These are phyloP conservation scores for Trichoderma lentiforme DNA, from an alignment of 2,329 filamentous ascomycete genomes.

Conservation along the genomic window DNA sequence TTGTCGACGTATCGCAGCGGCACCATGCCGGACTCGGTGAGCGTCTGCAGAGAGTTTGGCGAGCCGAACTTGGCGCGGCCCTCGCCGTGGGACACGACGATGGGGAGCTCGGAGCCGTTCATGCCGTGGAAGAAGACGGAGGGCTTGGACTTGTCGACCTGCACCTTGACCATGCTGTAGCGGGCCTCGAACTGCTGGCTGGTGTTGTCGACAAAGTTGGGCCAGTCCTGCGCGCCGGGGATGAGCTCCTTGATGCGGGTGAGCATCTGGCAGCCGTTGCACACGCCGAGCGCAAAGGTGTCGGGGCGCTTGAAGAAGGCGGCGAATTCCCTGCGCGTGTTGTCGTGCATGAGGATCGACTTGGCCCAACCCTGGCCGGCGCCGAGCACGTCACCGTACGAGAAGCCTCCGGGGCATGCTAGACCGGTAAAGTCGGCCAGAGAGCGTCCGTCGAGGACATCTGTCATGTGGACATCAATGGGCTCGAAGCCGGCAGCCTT, in stretches of 20 bases:
- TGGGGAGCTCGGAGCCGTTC: constrained; percentile 75
- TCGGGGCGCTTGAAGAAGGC: constrained; percentile 82
- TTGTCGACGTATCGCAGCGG: constrained; percentile 86
- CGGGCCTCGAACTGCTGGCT: constrained; percentile 89
- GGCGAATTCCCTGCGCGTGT: constrained; percentile 72
- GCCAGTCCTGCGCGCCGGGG: constrained; percentile 80
- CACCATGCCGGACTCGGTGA: constrained; percentile 66
- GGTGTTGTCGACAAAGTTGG: constrained; percentile 78
- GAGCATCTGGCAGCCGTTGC: constrained; percentile 97
- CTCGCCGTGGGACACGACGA: constrained; percentile 88
- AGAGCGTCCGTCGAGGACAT: constrained; percentile 76
- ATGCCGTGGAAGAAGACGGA: constrained; percentile 92
- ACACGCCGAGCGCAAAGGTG: constrained; percentile 90
- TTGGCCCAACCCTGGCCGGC: constrained; percentile 98
- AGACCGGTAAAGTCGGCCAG: constrained; percentile 82
- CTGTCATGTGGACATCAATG: constrained; percentile 95
- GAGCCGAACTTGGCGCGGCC: constrained; percentile 71
- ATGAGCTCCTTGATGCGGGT: constrained; percentile 75
- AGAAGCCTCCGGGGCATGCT: constrained; percentile 95
- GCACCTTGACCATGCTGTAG: constrained; percentile 75
- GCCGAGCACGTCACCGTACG: constrained; percentile 79
- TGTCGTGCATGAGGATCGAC: constrained; percentile 81
- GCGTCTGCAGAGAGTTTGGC: constrained; percentile 47
- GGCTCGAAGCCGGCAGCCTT: constrained; percentile 85
- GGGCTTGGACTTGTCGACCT: constrained; percentile 54